Percentiles rank a stretch among this genome's conserved stretches.
Evolutionary conservation across 129 eudicot species (phyloP).

Genomic region (Centaurea solstitialis): DNA sequence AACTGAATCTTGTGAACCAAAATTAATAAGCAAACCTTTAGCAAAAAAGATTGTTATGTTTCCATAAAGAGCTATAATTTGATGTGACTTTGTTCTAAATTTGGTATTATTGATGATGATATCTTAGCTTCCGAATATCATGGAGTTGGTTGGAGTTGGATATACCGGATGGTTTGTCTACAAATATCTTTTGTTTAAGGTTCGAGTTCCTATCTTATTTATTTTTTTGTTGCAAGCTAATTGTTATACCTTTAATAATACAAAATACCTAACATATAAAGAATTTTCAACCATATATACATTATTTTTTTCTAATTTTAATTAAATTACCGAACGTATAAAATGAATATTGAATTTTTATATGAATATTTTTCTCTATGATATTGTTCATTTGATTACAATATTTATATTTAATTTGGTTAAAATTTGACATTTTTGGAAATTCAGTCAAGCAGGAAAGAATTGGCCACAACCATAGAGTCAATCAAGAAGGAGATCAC

Average conservation of each 20-base stretch:
- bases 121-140: conserved; percentile 86
- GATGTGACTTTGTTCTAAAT: neutral
- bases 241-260: neutral
- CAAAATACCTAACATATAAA: neutral
- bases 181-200: conserved; percentile 97
- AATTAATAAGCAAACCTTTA: neutral
- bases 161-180: conserved; percentile 98
- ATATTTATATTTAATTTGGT: neutral
- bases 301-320: too few relatives aligned
- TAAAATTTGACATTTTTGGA: conserved; percentile 1
- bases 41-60: neutral
- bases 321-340: neutral
- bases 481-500: conserved; percentile 86
- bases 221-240: neutral
- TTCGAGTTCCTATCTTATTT: conserved; percentile 12
- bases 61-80: neutral
- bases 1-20: neutral
- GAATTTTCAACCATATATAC: neutral
- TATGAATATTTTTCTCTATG: neutral
- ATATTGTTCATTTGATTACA: neutral
- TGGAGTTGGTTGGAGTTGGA: conserved; percentile 99
- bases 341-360: neutral
- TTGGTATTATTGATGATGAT: conserved; percentile 7
- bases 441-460: conserved; percentile 89
- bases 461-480: conserved; percentile 72